Base-by-base conservation (phyloP, 768 basidiomycete species). In the Holtermannia corniformis region DNA sequence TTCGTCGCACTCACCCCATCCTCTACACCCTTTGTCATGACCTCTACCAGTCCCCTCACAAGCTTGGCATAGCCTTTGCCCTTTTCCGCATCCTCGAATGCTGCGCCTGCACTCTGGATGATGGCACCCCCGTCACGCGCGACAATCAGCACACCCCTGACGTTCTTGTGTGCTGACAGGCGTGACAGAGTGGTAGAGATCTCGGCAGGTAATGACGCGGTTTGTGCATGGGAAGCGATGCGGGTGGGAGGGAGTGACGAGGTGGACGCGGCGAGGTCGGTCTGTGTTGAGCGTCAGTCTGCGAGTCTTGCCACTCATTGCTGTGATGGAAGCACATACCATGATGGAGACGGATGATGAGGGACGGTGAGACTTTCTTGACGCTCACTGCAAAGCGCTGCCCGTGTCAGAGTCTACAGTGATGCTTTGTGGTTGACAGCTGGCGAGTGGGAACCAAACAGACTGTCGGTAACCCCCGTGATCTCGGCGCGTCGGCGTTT, bases 131-230 rank as follows among this genome's bases (percentile, higher is more conserved):
- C 24, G 47, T 16, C 24, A 3, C 87, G 78, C 2, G 87, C 84
- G 26, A 92, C 76, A 0, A 92, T 79, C 64, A 93, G 79, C 68
- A 91, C 91, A 1, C 90, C 89, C 4, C 88, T 79, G 3, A 92
- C 88, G 19, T 86, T 84, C 16, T 86, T 80, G 65, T 92, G 86
- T 3, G 85, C 79, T 1, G 87, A 83, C 49, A 93, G 77, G 57
- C 84, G 73, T 0, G 82, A 71, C 12, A 92, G 78, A 0, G 84
- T 90, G 58, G 83, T 80, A 69, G 90, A 88, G 46, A 91, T 80
- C 63, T 89, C 87, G n/a, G 85, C 81, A 12, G 84, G 78, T 73
- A 83, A 79, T 23, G 62, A 3, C 5, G 40, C 1, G 16, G 43
- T 19, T 20, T 28, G 48, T 7, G 32, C 16, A 16, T 37, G 32